Percentiles rank a stretch among this genome's conserved stretches.
Evolutionary conservation across 768 basidiomycete genomes (phyloP).

Genomic region (Megacollybia marginata): DNA sequence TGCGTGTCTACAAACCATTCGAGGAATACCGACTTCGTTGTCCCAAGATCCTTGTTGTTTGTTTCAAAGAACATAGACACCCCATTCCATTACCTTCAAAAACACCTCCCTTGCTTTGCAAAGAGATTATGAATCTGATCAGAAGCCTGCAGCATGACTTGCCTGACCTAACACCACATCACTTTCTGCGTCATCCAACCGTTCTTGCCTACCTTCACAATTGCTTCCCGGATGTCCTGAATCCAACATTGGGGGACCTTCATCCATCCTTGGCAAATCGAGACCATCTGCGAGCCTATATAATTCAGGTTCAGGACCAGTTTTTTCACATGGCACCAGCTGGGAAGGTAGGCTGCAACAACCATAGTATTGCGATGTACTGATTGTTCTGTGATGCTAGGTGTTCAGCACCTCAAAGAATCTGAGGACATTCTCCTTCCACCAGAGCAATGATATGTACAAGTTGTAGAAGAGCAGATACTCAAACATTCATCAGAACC

Average conservation of each 20-base stretch:
- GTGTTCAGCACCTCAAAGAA: too few species aligned
- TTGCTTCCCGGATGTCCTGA: not conserved
- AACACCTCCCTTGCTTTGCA: not conserved
- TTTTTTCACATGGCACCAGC: constrained; percentile 15
- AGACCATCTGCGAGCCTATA: constrained; percentile 15
- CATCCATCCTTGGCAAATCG: constrained; percentile 14
- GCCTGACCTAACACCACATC: not conserved
- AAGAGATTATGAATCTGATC: not conserved
- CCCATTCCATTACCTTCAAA: not conserved
- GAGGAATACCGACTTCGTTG: not conserved
- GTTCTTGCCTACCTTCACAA: not conserved
- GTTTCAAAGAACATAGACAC: not conserved
- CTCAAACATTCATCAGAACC: too few species aligned
- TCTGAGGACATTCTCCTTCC: too few species aligned
- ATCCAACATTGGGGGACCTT: constrained; percentile 6
- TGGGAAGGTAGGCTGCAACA: constrained; percentile 14
- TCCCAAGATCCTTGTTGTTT: not conserved
- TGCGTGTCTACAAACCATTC: not conserved
- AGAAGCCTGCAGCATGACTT: not conserved
- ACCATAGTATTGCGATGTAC: too few species aligned
- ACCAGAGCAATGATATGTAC: too few species aligned
- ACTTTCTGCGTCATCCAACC: not conserved
- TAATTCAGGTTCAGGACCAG: constrained; percentile 10
- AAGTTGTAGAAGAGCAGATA: too few species aligned
- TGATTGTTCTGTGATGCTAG: too few species aligned